Base-by-base conservation (phyloP, 495 filamentous ascomycete genomes). In the Lasiosphaeria miniovina region DNA sequence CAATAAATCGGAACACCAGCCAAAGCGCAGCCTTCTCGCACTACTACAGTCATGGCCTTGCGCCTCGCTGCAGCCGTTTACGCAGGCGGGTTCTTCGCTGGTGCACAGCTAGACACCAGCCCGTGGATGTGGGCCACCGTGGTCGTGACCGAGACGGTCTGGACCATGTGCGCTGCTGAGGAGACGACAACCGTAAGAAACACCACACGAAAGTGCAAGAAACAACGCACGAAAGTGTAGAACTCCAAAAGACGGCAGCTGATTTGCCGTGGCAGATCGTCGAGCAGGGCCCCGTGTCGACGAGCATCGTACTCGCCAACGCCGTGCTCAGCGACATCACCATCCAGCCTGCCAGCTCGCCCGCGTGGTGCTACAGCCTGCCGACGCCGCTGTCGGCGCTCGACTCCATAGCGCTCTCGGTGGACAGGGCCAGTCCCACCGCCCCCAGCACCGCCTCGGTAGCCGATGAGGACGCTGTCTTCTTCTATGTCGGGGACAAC, bases 291-390 rank as follows among this genome's bases (percentile, higher is more conserved):
- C 52, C 51, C 7, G 5, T 59, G 34, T 36, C 52, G 8, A 68
- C 66, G 6, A 60, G 38, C 55, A 55, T 68, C 6, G 41, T 61
- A 10, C 49, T 68, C 11, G 38, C 54, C 24, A 50, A 61, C 24
- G 60, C 49, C 35, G 35, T 56, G 6, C 48, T 68, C 11, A 63
- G 58, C 35, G 58, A 52, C 43, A 53, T 68, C 34, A 66, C 63
- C 17, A 45, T 68, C 10, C 63, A 68, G 33, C 55, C 66, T 4
- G 52, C 60, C 11, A 61, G 60, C 41, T 68, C 63, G 3, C 63
- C 66, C 32, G 54, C 63, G 6, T 63, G 63, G 1, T 66, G 66
- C 55, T 68, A 65, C 53, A 40, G 36, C 12, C 55, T 68, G 31
- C 66, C 61, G 6, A 66, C 54, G 7, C 66, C 66, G 31, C 45